These are phyloP conservation scores for Glomus cerebriforme DNA, from an alignment of 192 early-diverging fungal species.

Conservation along the genomic window DNA sequence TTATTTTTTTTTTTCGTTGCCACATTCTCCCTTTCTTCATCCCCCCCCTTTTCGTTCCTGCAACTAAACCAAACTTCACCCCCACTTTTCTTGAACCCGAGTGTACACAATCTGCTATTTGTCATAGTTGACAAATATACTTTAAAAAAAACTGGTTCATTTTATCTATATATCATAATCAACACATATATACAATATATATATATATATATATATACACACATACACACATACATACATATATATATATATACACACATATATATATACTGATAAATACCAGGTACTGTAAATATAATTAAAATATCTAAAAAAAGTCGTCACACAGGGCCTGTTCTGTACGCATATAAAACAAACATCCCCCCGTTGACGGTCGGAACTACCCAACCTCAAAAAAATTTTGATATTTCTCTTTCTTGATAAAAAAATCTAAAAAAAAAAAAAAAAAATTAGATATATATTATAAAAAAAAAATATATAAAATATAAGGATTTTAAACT, in stretches of 20 bases:
- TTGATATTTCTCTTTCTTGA: not conserved
- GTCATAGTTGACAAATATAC: not conserved
- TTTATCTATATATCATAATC: not conserved
- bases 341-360: slow-evolving; percentile 30
- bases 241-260: not conserved
- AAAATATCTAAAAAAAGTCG: slow-evolving; percentile 19
- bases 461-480: not conserved
- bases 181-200: not conserved
- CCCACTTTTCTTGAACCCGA: too few relatives aligned
- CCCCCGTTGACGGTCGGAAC: slow-evolving; percentile 15
- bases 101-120: not conserved
- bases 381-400: not conserved
- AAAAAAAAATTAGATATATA: not conserved
- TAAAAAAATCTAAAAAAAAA: slow-evolving; percentile 2
- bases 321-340: slow-evolving; percentile 15
- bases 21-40: too few relatives aligned
- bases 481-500: not conserved
- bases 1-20: too few relatives aligned
- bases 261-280: not conserved
- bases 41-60: too few relatives aligned
- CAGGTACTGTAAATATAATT: not conserved
- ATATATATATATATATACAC: not conserved
- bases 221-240: not conserved
- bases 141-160: not conserved
- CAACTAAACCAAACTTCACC: too few relatives aligned